Percentiles rank a stretch among this genome's conserved stretches.
Conservation (phyloP, 768 basidiomycete species). For the Xerocomellus dryophilus region DNA sequence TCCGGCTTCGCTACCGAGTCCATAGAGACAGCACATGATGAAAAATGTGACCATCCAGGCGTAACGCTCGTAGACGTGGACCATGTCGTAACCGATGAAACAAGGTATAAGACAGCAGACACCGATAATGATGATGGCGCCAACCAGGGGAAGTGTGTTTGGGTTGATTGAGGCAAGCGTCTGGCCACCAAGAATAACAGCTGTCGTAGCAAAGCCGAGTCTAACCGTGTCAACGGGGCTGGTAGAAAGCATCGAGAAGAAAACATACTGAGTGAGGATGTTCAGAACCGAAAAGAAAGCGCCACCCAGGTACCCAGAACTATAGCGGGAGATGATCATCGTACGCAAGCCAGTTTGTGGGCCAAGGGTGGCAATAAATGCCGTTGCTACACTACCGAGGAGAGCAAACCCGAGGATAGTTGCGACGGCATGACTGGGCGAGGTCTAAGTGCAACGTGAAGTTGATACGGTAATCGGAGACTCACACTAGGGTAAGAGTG, state of each 20-base stretch:
- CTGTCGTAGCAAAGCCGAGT: constrained; percentile 45
- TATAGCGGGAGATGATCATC: constrained; percentile 50
- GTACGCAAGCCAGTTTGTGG: constrained; percentile 52
- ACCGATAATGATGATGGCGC: constrained; percentile 46
- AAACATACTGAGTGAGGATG: constrained; percentile 45
- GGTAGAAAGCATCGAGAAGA: background rate
- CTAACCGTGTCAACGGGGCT: constrained; percentile 18
- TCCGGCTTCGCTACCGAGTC: constrained; percentile 45
- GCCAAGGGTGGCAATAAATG: constrained; percentile 54
- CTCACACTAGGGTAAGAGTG: constrained; percentile 46
- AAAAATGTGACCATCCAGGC: constrained; percentile 49
- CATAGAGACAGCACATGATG: constrained; percentile 51
- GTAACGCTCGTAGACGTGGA: constrained; percentile 52
- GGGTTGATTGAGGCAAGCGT: constrained; percentile 46
- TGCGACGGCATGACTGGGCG: constrained; percentile 40
- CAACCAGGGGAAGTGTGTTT: constrained; percentile 43
- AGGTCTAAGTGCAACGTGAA: background rate
- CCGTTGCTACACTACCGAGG: constrained; percentile 40
- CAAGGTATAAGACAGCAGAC: constrained; percentile 44
- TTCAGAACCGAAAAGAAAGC: constrained; percentile 51
- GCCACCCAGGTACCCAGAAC: constrained; percentile 48
- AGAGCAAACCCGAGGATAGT: constrained; percentile 46
- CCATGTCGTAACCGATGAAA: constrained; percentile 45
- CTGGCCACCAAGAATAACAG: constrained; percentile 54
- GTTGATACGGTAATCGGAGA: constrained; percentile 1